A percentile compares a stretch with the other conserved stretches of the same genome.
These are phyloP conservation scores for Linanthus parryae DNA, from an alignment of 148 eudicot species.

Conservation along the genomic window DNA sequence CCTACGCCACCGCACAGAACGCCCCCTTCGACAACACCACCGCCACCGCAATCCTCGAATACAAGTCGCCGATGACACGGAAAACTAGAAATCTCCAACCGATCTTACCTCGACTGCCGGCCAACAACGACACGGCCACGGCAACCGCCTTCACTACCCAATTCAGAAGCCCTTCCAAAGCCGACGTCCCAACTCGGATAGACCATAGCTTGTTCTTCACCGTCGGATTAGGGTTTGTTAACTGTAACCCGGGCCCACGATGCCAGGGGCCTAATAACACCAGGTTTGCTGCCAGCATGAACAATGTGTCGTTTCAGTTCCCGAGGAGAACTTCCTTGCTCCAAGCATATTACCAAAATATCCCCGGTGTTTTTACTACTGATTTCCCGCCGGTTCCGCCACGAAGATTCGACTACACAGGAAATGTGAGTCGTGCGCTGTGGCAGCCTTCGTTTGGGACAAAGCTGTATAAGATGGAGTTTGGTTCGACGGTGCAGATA, in stretches of 20 bases:
- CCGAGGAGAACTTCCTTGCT: constrained; percentile 58
- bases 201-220: constrained; percentile 70
- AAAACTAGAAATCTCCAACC: constrained; percentile 32
- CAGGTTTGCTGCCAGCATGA: constrained; percentile 81
- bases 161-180: constrained; percentile 44
- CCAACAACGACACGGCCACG: constrained; percentile 69
- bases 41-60: constrained; percentile 82
- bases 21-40: constrained; percentile 80
- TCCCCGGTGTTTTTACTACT: constrained; percentile 67
- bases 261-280: constrained; percentile 77
- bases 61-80: constrained; percentile 40
- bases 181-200: constrained; percentile 49
- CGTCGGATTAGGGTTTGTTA: constrained; percentile 61
- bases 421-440: constrained; percentile 67
- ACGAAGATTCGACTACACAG: constrained; percentile 72
- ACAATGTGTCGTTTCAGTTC: constrained; percentile 63
- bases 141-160: constrained; percentile 51
- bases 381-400: constrained; percentile 82
- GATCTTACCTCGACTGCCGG: constrained; percentile 53
- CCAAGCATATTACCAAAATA: constrained; percentile 61
- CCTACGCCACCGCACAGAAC: constrained; percentile 58
- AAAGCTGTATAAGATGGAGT: constrained; percentile 70
- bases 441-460: constrained; percentile 75
- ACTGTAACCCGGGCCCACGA: constrained; percentile 57
- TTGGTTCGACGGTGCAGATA: constrained; percentile 67